Evolutionary conservation across 1,284 basidiomycete species (phyloP).

Genomic region (Apiotrichum gracile): DNA sequence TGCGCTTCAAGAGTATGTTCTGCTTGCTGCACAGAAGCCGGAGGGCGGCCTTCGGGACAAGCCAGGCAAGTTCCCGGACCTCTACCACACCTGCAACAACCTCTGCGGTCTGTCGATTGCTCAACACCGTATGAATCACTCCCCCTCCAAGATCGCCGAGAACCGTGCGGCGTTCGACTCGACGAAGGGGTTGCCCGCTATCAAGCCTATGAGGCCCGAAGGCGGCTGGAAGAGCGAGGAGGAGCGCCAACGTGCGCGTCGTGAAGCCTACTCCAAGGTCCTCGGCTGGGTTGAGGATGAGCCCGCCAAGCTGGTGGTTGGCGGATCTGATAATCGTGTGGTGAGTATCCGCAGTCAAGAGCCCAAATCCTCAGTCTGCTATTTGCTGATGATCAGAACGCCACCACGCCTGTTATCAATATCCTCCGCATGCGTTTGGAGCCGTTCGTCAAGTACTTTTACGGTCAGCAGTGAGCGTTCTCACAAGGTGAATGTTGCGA

Average conservation of each 20-base stretch:
- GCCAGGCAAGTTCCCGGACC: conserved; percentile 81
- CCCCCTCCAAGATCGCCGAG: conserved; percentile 48
- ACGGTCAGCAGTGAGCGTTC: conserved; percentile 52
- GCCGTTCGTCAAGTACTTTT: conserved; percentile 69
- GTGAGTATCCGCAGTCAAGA: conserved; percentile 58
- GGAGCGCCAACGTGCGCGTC: conserved; percentile 50
- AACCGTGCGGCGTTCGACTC: conserved; percentile 41
- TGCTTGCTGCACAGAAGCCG: conserved; percentile 77
- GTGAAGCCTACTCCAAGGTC: conserved; percentile 56
- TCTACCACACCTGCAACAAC: conserved; percentile 89
- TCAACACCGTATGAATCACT: conserved; percentile 66
- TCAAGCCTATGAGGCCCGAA: conserved; percentile 18
- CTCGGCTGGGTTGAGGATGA: conserved; percentile 74
- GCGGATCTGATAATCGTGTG: conserved; percentile 61
- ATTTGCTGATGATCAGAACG: conserved; percentile 61
- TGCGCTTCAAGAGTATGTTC: conserved; percentile 81
- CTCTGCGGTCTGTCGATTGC: conserved; percentile 80
- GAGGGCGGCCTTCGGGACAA: conserved; percentile 76
- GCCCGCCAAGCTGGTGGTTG: conserved; percentile 55
- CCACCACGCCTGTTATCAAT: conserved; percentile 82
- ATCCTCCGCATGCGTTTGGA: conserved; percentile 68
- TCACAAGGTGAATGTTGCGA: background rate
- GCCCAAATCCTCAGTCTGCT: too few species aligned
- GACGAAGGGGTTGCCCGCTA: conserved; percentile 27
- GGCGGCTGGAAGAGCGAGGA: conserved; percentile 33